Conservation (phyloP, 345 rosid genomes). For the Passiflora organensis region DNA sequence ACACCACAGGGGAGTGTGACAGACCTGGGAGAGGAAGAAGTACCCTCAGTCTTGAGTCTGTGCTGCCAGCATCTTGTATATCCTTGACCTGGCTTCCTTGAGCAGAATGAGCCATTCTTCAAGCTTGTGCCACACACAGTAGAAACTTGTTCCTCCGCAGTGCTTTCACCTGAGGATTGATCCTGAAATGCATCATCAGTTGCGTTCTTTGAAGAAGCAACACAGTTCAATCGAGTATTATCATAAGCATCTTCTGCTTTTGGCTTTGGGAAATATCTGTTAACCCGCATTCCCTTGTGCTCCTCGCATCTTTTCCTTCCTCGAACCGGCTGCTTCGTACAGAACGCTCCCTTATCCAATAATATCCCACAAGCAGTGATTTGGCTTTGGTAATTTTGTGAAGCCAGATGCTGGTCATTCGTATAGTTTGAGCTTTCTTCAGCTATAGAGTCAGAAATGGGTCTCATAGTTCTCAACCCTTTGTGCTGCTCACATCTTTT, state of each 20-base stretch:
- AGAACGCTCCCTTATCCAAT: conserved; percentile 40
- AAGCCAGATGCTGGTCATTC: conserved; percentile 1
- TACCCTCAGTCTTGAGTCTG: conserved; percentile 18
- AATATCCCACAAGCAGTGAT: conserved; percentile 43
- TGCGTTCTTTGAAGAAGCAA: not conserved
- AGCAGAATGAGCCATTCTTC: conserved; percentile 41
- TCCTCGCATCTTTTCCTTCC: conserved; percentile 64
- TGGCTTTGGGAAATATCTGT: conserved; percentile 21
- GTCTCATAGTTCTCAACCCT: conserved; percentile 43
- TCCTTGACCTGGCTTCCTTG: conserved; percentile 32
- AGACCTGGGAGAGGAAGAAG: not conserved
- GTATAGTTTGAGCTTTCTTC: conserved; percentile 1
- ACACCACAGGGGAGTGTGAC: conserved; percentile 24
- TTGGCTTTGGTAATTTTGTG: not conserved
- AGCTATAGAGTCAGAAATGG: conserved; percentile 2
- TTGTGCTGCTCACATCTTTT: conserved; percentile 68
- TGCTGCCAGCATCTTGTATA: conserved; percentile 63
- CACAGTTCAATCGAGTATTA: conserved; percentile 1
- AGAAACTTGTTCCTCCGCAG: not conserved
- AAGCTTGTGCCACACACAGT: conserved; percentile 46
- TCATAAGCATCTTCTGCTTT: not conserved
- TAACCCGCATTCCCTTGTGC: conserved; percentile 61
- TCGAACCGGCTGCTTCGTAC: conserved; percentile 34
- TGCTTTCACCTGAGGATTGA: not conserved
- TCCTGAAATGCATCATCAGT: not conserved